Evolutionary conservation across 352 stramenopile genomes (phyloP).

Genomic region (Phytophthora sp.): DNA sequence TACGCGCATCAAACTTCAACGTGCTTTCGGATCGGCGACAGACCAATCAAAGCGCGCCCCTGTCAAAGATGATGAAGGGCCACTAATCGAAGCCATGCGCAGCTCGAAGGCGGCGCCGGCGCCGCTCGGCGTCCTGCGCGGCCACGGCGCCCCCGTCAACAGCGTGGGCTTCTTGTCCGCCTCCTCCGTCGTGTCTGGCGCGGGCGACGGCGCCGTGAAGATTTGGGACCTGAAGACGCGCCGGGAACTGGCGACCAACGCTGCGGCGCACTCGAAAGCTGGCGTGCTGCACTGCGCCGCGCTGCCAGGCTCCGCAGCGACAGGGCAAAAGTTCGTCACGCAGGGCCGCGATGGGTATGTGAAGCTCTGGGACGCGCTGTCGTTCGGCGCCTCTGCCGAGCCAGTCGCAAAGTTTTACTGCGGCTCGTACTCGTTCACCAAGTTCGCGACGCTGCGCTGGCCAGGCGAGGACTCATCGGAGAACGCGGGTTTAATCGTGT

Average conservation of each 20-base stretch:
- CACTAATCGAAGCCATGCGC: constrained; percentile 5
- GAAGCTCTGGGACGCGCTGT: constrained; percentile 61
- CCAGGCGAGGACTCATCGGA: neutral
- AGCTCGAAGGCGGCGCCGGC: constrained; percentile 33
- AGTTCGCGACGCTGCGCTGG: constrained; percentile 59
- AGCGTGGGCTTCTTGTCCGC: constrained; percentile 52
- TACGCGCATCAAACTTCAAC: neutral
- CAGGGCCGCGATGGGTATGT: constrained; percentile 79
- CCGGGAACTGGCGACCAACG: constrained; percentile 45
- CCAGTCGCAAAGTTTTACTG: constrained; percentile 55
- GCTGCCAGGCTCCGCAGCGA: constrained; percentile 10
- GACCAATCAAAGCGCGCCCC: constrained; percentile 6
- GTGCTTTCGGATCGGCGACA: neutral
- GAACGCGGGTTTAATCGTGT: constrained; percentile 41
- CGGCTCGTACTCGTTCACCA: constrained; percentile 72
- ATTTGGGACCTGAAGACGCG: constrained; percentile 75
- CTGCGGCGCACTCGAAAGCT: constrained; percentile 67
- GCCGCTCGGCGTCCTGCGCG: constrained; percentile 70
- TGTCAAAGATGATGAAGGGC: neutral
- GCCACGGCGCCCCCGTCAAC: constrained; percentile 71
- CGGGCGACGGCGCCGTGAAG: constrained; percentile 70
- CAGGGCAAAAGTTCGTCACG: constrained; percentile 48
- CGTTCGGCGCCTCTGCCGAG: constrained; percentile 22
- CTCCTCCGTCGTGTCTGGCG: constrained; percentile 51
- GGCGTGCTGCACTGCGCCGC: constrained; percentile 63